Base-by-base conservation (phyloP, 2,329 filamentous ascomycete genomes). In the Monilinia aucupariae region DNA sequence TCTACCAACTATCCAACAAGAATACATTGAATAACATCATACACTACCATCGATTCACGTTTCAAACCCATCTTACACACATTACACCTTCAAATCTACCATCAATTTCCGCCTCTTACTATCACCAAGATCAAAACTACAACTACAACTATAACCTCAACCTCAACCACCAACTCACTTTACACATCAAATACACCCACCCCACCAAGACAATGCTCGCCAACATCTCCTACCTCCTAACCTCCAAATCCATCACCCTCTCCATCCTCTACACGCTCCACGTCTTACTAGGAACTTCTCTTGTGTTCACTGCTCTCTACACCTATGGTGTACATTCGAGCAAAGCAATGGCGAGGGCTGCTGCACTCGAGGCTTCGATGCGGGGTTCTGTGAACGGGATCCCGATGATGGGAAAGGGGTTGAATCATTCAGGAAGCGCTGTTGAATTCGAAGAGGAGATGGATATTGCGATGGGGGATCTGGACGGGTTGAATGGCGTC, bases 171-270 rank as follows among this genome's bases (percentile, higher is more conserved):
- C 10, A 37, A 15, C 45, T 13, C 10, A 30, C 13, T 41, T 22
- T 43, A 43, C 4, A 22, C 2, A n/a, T n/a, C 39, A 55, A 22
- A 9, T 7, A 20, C 8, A 7, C 20, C 4, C n/a, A 2, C 8
- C n/a, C 1, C 60, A 34, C 10, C 27, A 1, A 7, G 20, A 56
- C 50, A 3, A 62, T 62, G 60, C 45, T 62, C 34, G 34, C 47
- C 60, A 58, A 58, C 52, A 34, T 62, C 45, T 43, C 47, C 52
- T 62, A 62, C 52, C 60, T 62, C 51, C 52, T 62, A 15, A 58
- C 34, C 43, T 62, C 60, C 22, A 55, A 55, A 30, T 62, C 60
- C 43, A 49, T 62, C 22, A 58, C 60, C 34, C 52, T 62, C 52
- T 62, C 41, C 43, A 41, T 62, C 22, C 60, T 62, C 43, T 62